Base-by-base conservation (phyloP, 2,329 filamentous ascomycete genomes). In the Scytalidium lignicola region DNA sequence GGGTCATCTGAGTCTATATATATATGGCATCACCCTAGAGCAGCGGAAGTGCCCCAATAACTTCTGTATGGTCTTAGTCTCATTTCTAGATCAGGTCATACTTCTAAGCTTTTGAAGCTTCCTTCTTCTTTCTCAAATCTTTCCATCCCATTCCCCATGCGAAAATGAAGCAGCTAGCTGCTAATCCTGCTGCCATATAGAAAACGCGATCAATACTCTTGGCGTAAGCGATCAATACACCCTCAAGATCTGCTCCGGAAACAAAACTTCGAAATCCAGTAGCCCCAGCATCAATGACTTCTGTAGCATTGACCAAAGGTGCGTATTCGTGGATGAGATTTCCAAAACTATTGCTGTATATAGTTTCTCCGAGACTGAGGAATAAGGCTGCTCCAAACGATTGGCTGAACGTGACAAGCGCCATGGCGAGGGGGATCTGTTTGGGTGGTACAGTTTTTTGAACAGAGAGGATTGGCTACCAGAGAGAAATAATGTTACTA, bases 181-280 rank as follows among this genome's bases (percentile, higher is more conserved):
- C 60, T 15, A 66, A 44, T 0, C 61, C 68, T 1, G 65, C 60
- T 4, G 64, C 62, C 20, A 75, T 47, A 51, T 71, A 74, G 44
- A 74, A 74, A 0, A 68, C 62, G 1, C 56, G 52, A 46, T 66
- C 60, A n/a, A 75, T 52, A 28, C 66, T 66, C n/a, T 64, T 62
- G 1, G 65, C 59, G 50, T 76, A 76, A 0, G 72, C 70, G 9
- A 54, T 41, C 2, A 75, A 48, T 2, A 74, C 69, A 4, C 60
- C 62, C 0, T 57, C 47, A 0, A 75, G 52, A 32, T 70, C 56
- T 3, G 52, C 48, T 2, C 53, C 20, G 1, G 58, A 21, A 0
- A 75, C 65, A 15, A 69, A 55, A 0, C 49, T 43, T 12, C 64
- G 58, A 28, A 75, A 67, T 0, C 56, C 64, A 0, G 70, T 69